Evolutionary conservation across 1,284 basidiomycete species (phyloP), one percentile per base, ranked within the genome.

Genomic region (Cutaneotrichosporon spelunceum): DNA sequence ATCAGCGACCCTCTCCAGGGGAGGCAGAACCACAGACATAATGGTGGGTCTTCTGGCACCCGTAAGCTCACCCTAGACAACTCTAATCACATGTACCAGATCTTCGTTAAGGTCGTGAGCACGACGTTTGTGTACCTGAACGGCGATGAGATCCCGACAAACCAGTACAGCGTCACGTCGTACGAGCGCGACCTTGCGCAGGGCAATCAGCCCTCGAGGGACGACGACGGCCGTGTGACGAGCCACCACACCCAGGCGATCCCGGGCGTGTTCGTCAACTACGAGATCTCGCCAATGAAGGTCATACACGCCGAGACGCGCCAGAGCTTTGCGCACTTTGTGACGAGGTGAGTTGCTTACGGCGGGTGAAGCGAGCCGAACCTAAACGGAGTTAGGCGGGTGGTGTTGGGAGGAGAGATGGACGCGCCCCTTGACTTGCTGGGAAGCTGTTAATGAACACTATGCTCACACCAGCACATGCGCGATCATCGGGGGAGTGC

Each of bases 211-310:
- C 77, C 77, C 2, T 70, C 70, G n/a, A 84, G 87, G 66, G 86
- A 87, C 57, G 80, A 82, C 14, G 84, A 88, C 60, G 90, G 91
- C 23, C 83, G 75, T 61, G 77, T 82, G 64, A 84, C 93, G 27
- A 87, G 87, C 60, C 95, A 98, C 75, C 88, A 89, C 58, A 84
- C 86, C 61, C 81, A 82, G 48, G 94, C 94, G 42, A 80, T 90
- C 50, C 91, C 91, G 59, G 89, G 90, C 48, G 87, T 88, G 21
- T 96, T 93, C 82, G 89, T 96, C 86, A 97, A 94, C 82, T 95
- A 89, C 77, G 96, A 99, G 76, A 98, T 99, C 74, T 95, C 92
- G n/a, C 94, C 93, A 2, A 91, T 97, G 74, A 87, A 91, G 59
- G 88, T 97, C 53, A 87, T 93, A 24, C 92, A 96, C 74, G 84